Evolutionary conservation across 169 alveolate species (phyloP).

Genomic region (Eimeria maxima): DNA sequence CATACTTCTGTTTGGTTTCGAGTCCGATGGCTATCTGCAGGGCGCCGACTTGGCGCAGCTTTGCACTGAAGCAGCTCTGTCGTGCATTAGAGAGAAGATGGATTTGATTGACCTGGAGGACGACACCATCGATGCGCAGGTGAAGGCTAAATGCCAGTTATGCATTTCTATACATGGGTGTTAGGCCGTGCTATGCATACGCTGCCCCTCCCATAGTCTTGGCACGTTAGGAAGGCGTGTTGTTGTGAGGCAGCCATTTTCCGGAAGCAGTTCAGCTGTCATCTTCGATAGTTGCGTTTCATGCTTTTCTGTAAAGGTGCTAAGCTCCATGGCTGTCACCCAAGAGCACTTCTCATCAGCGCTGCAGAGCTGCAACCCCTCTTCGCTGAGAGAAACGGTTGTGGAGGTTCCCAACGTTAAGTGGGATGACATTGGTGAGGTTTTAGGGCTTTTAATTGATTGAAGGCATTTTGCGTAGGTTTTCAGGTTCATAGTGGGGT

Average conservation of each 20-base stretch:
- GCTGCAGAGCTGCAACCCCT: slow-evolving; percentile 98
- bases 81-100: slow-evolving; percentile 99
- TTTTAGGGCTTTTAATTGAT: slow-evolving; percentile 31
- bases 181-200: not conserved
- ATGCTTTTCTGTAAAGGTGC: slow-evolving; percentile 83
- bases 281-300: not conserved
- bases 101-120: slow-evolving; percentile 99
- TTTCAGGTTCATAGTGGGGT: not conserved
- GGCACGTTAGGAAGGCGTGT: not conserved
- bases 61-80: slow-evolving; percentile 98
- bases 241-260: not conserved
- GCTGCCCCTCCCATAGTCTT: not conserved
- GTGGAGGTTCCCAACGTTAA: slow-evolving; percentile 99
- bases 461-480: not conserved
- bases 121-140: slow-evolving; percentile 98
- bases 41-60: slow-evolving; percentile 98
- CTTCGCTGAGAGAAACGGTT: slow-evolving; percentile 98
- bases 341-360: slow-evolving; percentile 99
- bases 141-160: not conserved
- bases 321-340: slow-evolving; percentile 99
- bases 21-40: slow-evolving; percentile 39
- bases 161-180: not conserved
- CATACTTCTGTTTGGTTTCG: not conserved
- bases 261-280: not conserved
- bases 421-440: slow-evolving; percentile 99